Evolutionary conservation across 129 eudicot genomes (phyloP).

Genomic region (Cynara cardunculus): DNA sequence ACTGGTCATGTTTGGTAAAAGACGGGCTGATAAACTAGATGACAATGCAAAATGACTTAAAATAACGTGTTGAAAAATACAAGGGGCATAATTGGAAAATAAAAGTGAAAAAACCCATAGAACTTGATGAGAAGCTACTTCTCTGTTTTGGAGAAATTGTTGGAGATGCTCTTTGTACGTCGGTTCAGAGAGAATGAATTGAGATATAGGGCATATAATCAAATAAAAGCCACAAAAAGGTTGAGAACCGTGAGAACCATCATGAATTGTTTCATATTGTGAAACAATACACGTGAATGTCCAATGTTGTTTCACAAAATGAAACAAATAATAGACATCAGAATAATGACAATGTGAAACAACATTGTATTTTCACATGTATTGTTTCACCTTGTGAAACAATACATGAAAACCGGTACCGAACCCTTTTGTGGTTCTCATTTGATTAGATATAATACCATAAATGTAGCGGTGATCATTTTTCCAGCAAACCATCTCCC

Average conservation of each 20-base stretch:
- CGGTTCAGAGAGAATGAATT: too few species aligned
- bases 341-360: background rate
- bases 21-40: background rate
- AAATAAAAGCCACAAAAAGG: background rate
- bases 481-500: conserved; percentile 97
- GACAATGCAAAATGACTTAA: background rate
- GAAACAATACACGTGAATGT: background rate
- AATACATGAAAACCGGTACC: background rate
- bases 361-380: background rate
- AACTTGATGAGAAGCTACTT: too few species aligned
- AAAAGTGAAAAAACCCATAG: too few species aligned
- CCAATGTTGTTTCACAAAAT: background rate
- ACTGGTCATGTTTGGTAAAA: background rate
- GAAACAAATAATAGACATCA: background rate
- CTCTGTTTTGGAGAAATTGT: too few species aligned
- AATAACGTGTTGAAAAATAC: background rate
- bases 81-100: background rate
- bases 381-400: background rate
- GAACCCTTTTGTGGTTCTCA: background rate
- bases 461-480: conserved; percentile 81
- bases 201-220: background rate
- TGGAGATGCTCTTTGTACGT: too few species aligned
- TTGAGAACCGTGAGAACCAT: background rate
- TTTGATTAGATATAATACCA: conserved; percentile 35
- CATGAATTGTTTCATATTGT: background rate